Base-by-base conservation (phyloP, 1,284 basidiomycete species). In the Rugosomyces carneus region DNA sequence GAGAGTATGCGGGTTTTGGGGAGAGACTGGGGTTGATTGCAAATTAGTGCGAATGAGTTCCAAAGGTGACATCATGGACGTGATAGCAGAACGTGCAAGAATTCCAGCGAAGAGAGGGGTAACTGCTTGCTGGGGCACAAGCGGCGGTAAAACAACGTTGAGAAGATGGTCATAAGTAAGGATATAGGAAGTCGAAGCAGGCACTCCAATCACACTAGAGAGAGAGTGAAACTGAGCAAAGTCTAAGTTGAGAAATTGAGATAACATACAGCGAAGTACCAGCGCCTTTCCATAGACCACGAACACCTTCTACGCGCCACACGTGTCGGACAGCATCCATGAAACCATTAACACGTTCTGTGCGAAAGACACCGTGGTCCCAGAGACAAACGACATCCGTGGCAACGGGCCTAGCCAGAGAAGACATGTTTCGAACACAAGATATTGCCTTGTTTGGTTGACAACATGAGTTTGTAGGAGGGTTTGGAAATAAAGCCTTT, bases 1-100 rank as follows among this genome's bases (percentile, higher is more conserved):
- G 35, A 90, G 78, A 1, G 89, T 89, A 57, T 89, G 80, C 21
- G 88, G 85, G 37, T 75, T 75, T 49, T 74, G 62, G 45, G 85
- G 69, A 44, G 80, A 81, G 20, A 68, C 67, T 15, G 88, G 87
- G 5, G 87, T 89, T 18, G 93, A 92, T 62, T 99, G 95, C 7
- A 99, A 72, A 47, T 95, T 88, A 11, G 95, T 99, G 26, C 95
- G 83, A 53, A 99, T 72, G 54, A 99, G 85, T 65, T 99, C 95
- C 8, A 98, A 73, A 0, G 95, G 95, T 1, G 93, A 96, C 36
- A 82, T 80, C 29, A 92, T 63, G 1, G 90, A 81, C 2, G 92
- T 85, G 38, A 93, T 84, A 29, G 84, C 68, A 0, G 88, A 84
- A 16, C 95, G 80, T 32, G 93, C 90, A 21, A 89, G 56, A 27